Evolutionary conservation across 441 rosid species (phyloP).

Genomic region (Hura crepitans): DNA sequence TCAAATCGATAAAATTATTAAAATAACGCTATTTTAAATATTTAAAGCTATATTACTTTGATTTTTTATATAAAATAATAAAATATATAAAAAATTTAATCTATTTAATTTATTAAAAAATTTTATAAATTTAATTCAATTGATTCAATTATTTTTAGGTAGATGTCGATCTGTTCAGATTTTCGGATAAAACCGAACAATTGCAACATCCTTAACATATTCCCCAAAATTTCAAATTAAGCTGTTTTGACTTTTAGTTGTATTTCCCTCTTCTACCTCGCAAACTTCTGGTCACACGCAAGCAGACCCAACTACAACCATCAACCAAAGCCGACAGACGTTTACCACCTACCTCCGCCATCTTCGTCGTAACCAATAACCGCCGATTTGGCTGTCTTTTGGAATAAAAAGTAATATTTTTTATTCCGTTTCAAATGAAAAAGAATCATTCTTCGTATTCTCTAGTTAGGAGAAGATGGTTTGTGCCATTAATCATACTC

Average conservation of each 20-base stretch:
- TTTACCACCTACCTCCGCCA: background rate
- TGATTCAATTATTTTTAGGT: too few species aligned
- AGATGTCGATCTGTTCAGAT: too few species aligned
- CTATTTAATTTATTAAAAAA: too few species aligned
- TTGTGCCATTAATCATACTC: conserved; percentile 27
- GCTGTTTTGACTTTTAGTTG: background rate
- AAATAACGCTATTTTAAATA: too few species aligned
- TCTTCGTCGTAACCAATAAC: background rate
- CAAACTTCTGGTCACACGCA: background rate
- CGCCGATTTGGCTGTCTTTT: background rate
- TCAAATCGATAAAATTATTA: too few species aligned
- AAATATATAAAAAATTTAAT: too few species aligned
- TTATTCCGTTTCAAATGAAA: conserved; percentile 34
- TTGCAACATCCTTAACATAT: too few species aligned
- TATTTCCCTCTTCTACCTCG: background rate
- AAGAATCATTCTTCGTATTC: conserved; percentile 36
- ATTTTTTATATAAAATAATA: too few species aligned
- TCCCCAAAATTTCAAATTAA: background rate
- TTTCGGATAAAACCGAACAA: too few species aligned
- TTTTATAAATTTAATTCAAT: too few species aligned
- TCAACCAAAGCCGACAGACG: background rate
- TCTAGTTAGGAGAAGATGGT: conserved; percentile 41
- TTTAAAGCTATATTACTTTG: too few species aligned
- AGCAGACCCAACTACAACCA: background rate
- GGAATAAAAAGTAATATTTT: too few species aligned